Evolutionary conservation across 352 stramenopile genomes (phyloP).

Genomic region (Pythium brassicae): DNA sequence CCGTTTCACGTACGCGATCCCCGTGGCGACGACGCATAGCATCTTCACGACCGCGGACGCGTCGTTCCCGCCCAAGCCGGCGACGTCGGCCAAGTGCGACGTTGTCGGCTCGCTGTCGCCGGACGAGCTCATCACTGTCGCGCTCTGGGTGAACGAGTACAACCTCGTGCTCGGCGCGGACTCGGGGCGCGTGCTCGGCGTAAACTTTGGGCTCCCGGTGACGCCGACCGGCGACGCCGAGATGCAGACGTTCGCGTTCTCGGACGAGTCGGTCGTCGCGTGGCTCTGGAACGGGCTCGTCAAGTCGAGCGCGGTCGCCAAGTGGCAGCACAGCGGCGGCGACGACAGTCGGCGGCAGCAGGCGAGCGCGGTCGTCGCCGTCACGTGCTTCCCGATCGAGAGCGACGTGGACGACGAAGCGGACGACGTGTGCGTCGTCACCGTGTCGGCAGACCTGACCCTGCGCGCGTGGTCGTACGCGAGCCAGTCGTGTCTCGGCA

Average conservation of each 20-base stretch:
- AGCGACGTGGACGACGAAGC: slow-evolving; percentile 32
- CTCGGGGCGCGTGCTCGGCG: slow-evolving; percentile 48
- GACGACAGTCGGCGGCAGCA: slow-evolving; percentile 22
- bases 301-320: slow-evolving; percentile 26
- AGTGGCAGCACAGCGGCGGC: slow-evolving; percentile 29
- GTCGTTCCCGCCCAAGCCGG: slow-evolving; percentile 37
- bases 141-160: slow-evolving; percentile 74
- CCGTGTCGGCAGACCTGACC: slow-evolving; percentile 62
- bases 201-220: slow-evolving; percentile 63
- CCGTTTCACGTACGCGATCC: slow-evolving; percentile 54
- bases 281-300: slow-evolving; percentile 74
- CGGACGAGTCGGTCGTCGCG: slow-evolving; percentile 56
- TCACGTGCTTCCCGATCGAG: slow-evolving; percentile 62
- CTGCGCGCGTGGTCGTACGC: slow-evolving; percentile 66
- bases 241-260: slow-evolving; percentile 68
- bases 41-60: slow-evolving; percentile 50
- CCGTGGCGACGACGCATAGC: slow-evolving; percentile 23
- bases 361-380: slow-evolving; percentile 38
- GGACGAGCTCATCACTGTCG: slow-evolving; percentile 59
- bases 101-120: slow-evolving; percentile 39
- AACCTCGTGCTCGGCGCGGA: slow-evolving; percentile 68
- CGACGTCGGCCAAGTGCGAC: slow-evolving; percentile 33
- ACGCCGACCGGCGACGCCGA: slow-evolving; percentile 18
- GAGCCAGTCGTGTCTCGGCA: slow-evolving; percentile 57
- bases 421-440: slow-evolving; percentile 66